These are phyloP conservation scores for Phalaenopsis aphrodite DNA, from an alignment of 106 monocot genomes.

Conservation along the genomic window DNA sequence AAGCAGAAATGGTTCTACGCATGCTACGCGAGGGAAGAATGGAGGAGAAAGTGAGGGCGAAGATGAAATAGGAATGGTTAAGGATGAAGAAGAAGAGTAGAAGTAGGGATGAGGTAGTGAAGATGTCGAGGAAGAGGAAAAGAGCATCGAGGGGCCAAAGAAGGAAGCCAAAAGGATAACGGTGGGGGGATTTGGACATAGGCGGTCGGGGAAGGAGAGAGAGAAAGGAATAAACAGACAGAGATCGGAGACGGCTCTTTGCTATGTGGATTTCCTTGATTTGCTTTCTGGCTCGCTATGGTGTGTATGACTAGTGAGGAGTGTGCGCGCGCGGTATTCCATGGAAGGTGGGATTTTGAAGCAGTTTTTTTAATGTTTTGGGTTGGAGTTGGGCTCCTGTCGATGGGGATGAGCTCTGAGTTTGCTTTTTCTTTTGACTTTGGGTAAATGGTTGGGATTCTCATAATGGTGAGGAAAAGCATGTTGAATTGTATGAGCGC, in stretches of 20 bases:
- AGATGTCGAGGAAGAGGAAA: neutral
- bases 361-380: too few relatives aligned
- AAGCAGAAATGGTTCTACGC: constrained; percentile 33
- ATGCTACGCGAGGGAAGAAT: constrained; percentile 15
- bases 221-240: neutral
- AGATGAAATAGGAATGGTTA: neutral
- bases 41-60: neutral
- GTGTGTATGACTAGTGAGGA: neutral
- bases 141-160: neutral
- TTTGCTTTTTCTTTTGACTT: too few relatives aligned
- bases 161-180: constrained; percentile 14
- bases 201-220: neutral
- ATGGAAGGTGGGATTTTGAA: neutral
- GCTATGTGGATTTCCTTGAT: neutral
- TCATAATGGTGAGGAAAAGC: too few relatives aligned
- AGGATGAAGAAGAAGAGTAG: neutral
- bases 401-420: too few relatives aligned
- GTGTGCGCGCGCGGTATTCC: neutral
- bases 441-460: too few relatives aligned
- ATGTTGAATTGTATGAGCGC: too few relatives aligned
- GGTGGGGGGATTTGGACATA: constrained; percentile 6
- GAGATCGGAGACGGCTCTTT: neutral
- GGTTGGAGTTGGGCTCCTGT: too few relatives aligned
- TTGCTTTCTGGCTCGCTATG: neutral
- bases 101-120: neutral